A percentile compares a stretch with the other conserved stretches of the same genome.
Conservation (phyloP, 345 rosid species). For the Moricandia moricandioides region DNA sequence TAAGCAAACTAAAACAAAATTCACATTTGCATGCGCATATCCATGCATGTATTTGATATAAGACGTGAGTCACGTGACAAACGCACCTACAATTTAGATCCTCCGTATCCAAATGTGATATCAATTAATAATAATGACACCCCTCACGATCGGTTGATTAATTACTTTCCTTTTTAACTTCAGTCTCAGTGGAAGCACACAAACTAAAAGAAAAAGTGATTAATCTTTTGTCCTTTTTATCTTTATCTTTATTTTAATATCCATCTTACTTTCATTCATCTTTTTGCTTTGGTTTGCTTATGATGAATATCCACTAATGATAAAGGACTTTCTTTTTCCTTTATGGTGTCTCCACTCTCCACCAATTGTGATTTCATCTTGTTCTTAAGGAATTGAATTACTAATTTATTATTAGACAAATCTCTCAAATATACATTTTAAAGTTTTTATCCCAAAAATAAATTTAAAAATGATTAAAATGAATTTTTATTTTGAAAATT, state of each 20-base stretch:
- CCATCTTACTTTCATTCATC: constrained; percentile 3
- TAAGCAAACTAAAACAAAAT: no score
- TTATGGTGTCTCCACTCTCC: constrained; percentile 13
- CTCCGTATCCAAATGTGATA: not conserved
- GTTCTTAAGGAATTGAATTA: not conserved
- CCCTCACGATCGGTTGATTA: not conserved
- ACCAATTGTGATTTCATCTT: constrained; percentile 10
- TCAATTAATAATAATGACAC: not conserved
- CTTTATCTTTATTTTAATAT: not conserved
- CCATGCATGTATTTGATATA: no score
- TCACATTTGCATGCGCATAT: no score
- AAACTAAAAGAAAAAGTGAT: constrained; percentile 11
- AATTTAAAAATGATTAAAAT: no score
- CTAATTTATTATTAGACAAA: no score
- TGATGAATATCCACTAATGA: constrained; percentile 32
- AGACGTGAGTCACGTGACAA: no score
- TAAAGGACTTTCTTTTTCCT: constrained; percentile 10
- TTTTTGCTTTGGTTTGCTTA: constrained; percentile 26
- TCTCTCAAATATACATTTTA: no score
- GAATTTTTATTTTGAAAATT: no score
- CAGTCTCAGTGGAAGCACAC: not conserved
- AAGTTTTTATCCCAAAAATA: no score
- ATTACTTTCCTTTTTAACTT: not conserved
- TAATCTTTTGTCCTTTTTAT: not conserved
- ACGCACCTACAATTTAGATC: not conserved